A percentile compares a stretch with the other conserved stretches of the same genome.
These are phyloP conservation scores for Astrephomene gubernaculifera DNA, from an alignment of 139 green algal species.

Conservation along the genomic window DNA sequence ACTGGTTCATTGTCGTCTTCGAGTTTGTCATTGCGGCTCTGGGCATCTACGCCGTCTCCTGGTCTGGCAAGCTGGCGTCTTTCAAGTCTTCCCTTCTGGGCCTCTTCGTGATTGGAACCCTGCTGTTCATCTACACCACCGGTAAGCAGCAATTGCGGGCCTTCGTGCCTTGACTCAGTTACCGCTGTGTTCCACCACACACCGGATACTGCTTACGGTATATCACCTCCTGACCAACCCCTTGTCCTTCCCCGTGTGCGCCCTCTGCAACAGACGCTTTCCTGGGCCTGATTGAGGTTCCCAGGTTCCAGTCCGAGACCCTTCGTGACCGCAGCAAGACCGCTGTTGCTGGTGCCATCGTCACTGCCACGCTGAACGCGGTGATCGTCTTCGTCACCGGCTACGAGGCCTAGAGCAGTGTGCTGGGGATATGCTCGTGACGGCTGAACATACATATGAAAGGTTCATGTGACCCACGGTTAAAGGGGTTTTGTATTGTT, in stretches of 20 bases:
- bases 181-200: no score
- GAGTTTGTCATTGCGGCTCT: constrained; percentile 1
- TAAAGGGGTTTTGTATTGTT: no score
- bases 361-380: constrained; percentile 15
- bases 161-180: no score
- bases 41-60: not conserved
- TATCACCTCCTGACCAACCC: not conserved
- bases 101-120: constrained; percentile 24
- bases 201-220: not conserved
- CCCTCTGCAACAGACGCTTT: not conserved
- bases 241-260: not conserved
- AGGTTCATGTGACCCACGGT: no score
- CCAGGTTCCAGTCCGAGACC: constrained; percentile 13
- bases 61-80: not conserved
- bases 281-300: constrained; percentile 11
- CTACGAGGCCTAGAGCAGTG: constrained; percentile 2
- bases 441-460: no score
- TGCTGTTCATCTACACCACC: constrained; percentile 34
- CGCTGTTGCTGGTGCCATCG: constrained; percentile 25
- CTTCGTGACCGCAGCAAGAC: constrained; percentile 32
- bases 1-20: constrained; percentile 28
- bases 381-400: not conserved
- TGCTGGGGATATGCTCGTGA: no score
- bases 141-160: not conserved
- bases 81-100: constrained; percentile 1